phyloP scores from a whole-genome alignment of 257 asterid species.

The Eustoma russellianum region DNA sequence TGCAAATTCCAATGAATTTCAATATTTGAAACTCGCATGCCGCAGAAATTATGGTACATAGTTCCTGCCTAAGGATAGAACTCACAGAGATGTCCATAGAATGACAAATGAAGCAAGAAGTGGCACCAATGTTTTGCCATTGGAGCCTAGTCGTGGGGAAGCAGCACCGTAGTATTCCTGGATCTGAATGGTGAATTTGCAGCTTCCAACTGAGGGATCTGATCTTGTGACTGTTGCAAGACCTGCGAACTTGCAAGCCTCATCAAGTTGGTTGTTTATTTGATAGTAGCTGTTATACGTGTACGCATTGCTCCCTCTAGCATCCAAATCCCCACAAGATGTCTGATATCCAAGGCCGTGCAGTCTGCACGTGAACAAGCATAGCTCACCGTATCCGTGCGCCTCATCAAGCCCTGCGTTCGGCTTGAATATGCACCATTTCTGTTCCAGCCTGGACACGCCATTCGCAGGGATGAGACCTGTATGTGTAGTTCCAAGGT shows the following conservation, averaged over 20 bases:
- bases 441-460: constrained; percentile 32
- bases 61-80: not conserved
- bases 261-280: constrained; percentile 49
- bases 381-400: constrained; percentile 45
- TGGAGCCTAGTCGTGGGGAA: constrained; percentile 12
- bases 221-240: constrained; percentile 55
- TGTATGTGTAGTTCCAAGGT: constrained; percentile 52
- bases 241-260: constrained; percentile 56
- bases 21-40: no score
- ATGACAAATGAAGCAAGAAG: constrained; percentile 20
- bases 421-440: constrained; percentile 70
- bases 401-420: constrained; percentile 32
- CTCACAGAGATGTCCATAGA: constrained; percentile 37
- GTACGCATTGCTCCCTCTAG: constrained; percentile 44
- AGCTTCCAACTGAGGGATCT: constrained; percentile 53
- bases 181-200: constrained; percentile 54
- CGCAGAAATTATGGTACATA: no score
- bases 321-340: constrained; percentile 55
- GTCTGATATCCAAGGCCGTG: constrained; percentile 65
- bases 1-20: no score
- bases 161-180: constrained; percentile 43
- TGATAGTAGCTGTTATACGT: constrained; percentile 83
- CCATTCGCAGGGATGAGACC: constrained; percentile 38
- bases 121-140: constrained; percentile 14
- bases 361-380: constrained; percentile 71